Evolutionary conservation across 306 rosid genomes (phyloP), one percentile per base, ranked within the genome.

Genomic region (Prunus dulcis): DNA sequence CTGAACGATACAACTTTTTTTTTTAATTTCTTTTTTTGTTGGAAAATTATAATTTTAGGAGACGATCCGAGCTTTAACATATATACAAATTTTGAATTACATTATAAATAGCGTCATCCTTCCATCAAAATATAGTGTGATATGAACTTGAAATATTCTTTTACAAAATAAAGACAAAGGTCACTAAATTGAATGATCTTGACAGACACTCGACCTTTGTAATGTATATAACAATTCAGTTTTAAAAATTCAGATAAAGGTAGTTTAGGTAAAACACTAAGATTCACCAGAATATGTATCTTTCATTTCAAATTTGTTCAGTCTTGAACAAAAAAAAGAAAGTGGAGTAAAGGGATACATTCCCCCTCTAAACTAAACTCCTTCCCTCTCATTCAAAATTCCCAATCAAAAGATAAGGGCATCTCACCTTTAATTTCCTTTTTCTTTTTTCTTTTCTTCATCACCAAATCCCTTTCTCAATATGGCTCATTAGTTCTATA

Each of bases 331-430:
- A 8, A 2, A 30, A 17, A 32, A 19, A 28, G 11, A 19, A 34
- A 55, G 51, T 53, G 34, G 22, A 55, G 27, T 20, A 34, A 71
- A 55, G 65, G 14, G 51, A 52, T 32, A 34, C 47, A 14, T 60
- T 55, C 52, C 56, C 50, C 20, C 14, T 53, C 51, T 4, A 63
- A 52, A 38, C 43, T 9, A 17, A 30, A 13, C 14, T 30, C 23
- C 20, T 32, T 63, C 67, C 67, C 38, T 30, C 67, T 30, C 67
- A 8, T 63, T 63, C 49, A 51, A 20, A 70, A 70, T 18, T 41
- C 25, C 30, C n/a, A 32, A 30, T 52, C 19, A 52, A 53, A 53
- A 6, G 64, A 53, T 32, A 12, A 71, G 20, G 17, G 52, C 34
- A 71, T 55, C 65, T 55, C 15, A 20, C n/a, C 18, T 72, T 55